Evolutionary conservation across 345 rosid species (phyloP), one percentile per base, ranked within the genome.

Genomic region (Salix koriyanagi): DNA sequence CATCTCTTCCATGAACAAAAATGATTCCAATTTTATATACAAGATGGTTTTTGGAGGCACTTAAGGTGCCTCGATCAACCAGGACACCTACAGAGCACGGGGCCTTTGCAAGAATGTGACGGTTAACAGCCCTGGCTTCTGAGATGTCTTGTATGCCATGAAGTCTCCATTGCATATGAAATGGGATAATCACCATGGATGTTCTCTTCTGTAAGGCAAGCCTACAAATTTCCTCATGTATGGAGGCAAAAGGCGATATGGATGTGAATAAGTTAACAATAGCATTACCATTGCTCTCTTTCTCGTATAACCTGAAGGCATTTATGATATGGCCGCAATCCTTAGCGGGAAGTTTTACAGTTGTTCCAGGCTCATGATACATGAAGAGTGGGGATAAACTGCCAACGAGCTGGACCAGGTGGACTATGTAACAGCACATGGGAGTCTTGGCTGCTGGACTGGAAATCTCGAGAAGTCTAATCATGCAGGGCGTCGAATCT

Each of bases 161-260:
- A 15, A 75, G 73, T 0, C 76, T 82, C 69, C 82, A 86, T 58
- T 81, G 86, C 76, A 70, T 86, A 77, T 87, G 89, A 77, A 83
- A 87, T 4, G 92, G 92, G 28, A 87, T 39, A 30, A 87, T 85
- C 32, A 86, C 65, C 68, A 90, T 9, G 19, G 87, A 80, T 11
- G 87, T 84, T 54, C 87, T 76, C 86, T 85, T 87, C 81, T 88
- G 86, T 7, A 85, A 65, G 1, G 92, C 89, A 21, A 90, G 82
- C 28, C 89, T 84, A 79, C 91, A 89, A 8, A 87, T 80, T 42
- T 88, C 89, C 10, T 89, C 79, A 60, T 89, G 87, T 77, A 89
- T 87, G 10, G 87, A 81, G 16, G 83, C 72, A 68, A 75, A 82
- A 3, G 92, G 91, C 1, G 92, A 79, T 1, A 86, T 76, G 46